phyloP scores from a whole-genome alignment of 2,329 filamentous ascomycete genomes.

The Pseudocercospora fuligena region DNA sequence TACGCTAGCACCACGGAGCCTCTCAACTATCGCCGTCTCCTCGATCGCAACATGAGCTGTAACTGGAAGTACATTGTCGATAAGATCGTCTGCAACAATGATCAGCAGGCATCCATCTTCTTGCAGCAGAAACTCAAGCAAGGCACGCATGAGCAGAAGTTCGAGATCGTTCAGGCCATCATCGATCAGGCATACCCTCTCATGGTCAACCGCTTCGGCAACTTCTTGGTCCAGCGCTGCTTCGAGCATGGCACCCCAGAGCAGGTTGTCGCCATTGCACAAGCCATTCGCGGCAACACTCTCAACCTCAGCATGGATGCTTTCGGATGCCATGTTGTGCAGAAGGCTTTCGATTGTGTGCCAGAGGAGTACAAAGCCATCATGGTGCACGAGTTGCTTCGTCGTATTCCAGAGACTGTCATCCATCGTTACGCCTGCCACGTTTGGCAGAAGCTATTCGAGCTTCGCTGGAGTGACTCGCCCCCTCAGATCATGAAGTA shows the following conservation, averaged over 20 bases:
- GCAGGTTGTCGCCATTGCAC: slow-evolving; percentile 92
- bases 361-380: slow-evolving; percentile 97
- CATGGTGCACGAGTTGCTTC: slow-evolving; percentile 97
- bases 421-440: slow-evolving; percentile 99
- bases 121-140: slow-evolving; percentile 98
- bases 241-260: slow-evolving; percentile 97
- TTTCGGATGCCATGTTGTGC: slow-evolving; percentile 96
- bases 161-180: slow-evolving; percentile 95
- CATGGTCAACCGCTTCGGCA: slow-evolving; percentile 98
- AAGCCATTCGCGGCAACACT: slow-evolving; percentile 91
- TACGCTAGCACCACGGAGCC: slow-evolving; percentile 89
- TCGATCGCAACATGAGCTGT: slow-evolving; percentile 94
- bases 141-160: slow-evolving; percentile 92
- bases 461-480: slow-evolving; percentile 91
- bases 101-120: slow-evolving; percentile 98
- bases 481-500: slow-evolving; percentile 98
- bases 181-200: slow-evolving; percentile 91
- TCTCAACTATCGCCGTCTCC: slow-evolving; percentile 90
- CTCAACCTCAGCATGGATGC: slow-evolving; percentile 96
- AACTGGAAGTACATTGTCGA: slow-evolving; percentile 99
- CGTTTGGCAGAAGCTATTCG: slow-evolving; percentile 99
- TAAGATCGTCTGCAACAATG: slow-evolving; percentile 99
- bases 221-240: slow-evolving; percentile 97
- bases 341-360: slow-evolving; percentile 98
- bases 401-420: slow-evolving; percentile 94